These are phyloP conservation scores for Candida albicans DNA, from an alignment of 1,139 yeast species.

Conservation along the genomic window DNA sequence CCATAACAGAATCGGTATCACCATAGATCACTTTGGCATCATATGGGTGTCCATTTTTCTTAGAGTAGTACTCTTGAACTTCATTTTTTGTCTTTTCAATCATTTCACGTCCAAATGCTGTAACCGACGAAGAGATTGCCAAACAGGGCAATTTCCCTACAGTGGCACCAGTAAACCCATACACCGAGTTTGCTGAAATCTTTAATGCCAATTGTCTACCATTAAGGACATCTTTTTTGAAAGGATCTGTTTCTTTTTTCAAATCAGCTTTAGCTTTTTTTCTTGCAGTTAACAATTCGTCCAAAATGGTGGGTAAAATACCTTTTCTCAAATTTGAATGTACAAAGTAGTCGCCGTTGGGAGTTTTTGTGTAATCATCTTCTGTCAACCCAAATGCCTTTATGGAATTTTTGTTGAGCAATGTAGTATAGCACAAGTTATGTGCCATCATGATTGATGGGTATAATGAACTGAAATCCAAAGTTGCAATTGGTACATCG, in stretches of 20 bases:
- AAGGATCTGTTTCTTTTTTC: conserved; percentile 92
- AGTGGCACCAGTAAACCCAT: conserved; percentile 99
- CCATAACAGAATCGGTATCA: conserved; percentile 99
- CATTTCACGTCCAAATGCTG: conserved; percentile 97
- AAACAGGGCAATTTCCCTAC: conserved; percentile 95
- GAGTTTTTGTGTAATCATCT: conserved; percentile 82
- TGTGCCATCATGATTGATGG: conserved; percentile 99
- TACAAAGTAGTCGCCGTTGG: conserved; percentile 93
- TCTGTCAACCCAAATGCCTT: conserved; percentile 62
- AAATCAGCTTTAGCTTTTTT: conserved; percentile 88
- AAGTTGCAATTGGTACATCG: conserved; percentile 94
- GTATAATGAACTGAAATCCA: conserved; percentile 95
- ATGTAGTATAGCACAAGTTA: conserved; percentile 91
- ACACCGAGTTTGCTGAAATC: conserved; percentile 96
- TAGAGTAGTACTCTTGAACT: conserved; percentile 77
- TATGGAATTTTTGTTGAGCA: conserved; percentile 69
- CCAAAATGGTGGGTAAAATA: conserved; percentile 84
- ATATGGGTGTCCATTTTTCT: conserved; percentile 74
- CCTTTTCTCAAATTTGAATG: conserved; percentile 73
- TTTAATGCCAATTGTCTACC: conserved; percentile 97
- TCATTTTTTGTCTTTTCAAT: conserved; percentile 87
- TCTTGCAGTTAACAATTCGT: conserved; percentile 87
- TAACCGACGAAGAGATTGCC: conserved; percentile 92
- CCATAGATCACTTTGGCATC: conserved; percentile 95
- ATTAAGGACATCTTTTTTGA: conserved; percentile 86